Evolutionary conservation across 1,284 basidiomycete species (phyloP).

Genomic region (Heterobasidion parviporum): DNA sequence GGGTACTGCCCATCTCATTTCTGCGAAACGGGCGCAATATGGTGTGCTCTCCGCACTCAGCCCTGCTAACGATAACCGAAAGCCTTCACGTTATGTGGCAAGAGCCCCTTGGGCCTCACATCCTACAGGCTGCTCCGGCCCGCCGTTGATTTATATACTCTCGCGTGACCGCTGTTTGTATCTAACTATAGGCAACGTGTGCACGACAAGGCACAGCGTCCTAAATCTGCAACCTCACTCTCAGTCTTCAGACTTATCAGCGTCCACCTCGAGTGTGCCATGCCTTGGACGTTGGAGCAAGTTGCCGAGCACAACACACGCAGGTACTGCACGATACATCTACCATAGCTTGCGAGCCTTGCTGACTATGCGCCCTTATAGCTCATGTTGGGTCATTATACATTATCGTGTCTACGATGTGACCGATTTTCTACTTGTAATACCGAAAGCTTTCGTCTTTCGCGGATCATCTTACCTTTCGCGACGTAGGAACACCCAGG

Average conservation of each 20-base stretch:
- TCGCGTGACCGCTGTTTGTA: neutral
- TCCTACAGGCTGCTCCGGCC: too few species aligned
- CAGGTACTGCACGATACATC: conserved; percentile 27
- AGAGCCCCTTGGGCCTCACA: neutral
- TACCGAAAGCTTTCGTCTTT: conserved; percentile 9
- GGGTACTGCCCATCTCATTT: too few species aligned
- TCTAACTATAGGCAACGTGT: neutral
- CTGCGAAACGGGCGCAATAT: too few species aligned
- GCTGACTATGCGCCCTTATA: conserved; percentile 16
- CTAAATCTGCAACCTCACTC: neutral
- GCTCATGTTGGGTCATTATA: conserved; percentile 88
- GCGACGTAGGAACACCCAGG: conserved; percentile 68
- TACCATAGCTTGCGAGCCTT: neutral
- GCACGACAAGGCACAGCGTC: too few species aligned
- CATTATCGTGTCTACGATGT: conserved; percentile 74
- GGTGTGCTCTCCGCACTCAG: too few species aligned
- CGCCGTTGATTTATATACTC: too few species aligned
- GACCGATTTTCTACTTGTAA: conserved; percentile 72
- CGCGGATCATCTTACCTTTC: neutral
- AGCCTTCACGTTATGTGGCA: neutral
- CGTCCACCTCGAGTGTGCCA: conserved; percentile 9
- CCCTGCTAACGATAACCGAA: too few species aligned
- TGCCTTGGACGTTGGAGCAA: conserved; percentile 32
- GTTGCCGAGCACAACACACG: conserved; percentile 45
- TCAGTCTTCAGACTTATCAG: neutral